These are phyloP conservation scores for Phytophthora meadii DNA, from an alignment of 352 stramenopile genomes.

Conservation along the genomic window DNA sequence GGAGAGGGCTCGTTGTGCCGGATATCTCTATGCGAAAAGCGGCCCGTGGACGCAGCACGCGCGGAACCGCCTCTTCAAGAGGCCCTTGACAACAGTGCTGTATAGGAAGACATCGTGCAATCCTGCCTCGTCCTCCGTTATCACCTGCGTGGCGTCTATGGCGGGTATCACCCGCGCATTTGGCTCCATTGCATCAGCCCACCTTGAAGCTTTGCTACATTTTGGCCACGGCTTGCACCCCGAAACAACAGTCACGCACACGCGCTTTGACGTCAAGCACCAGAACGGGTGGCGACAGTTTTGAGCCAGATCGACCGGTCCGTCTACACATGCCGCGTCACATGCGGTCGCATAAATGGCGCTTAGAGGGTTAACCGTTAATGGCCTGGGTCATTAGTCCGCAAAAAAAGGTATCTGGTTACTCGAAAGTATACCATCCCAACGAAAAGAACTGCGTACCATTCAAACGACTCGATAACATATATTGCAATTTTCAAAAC, in stretches of 20 bases:
- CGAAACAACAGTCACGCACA: neutral
- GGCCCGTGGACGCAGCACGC: neutral
- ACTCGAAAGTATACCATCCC: too few species aligned
- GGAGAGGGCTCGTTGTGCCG: conserved; percentile 1
- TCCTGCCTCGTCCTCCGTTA: conserved; percentile 8
- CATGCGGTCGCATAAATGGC: conserved; percentile 23
- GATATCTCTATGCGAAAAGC: conserved; percentile 37
- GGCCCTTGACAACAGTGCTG: too few species aligned
- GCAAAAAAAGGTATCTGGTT: too few species aligned
- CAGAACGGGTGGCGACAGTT: too few species aligned
- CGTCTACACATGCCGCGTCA: conserved; percentile 30
- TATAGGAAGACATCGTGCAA: conserved; percentile 11
- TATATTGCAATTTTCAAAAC: too few species aligned
- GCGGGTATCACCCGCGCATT: neutral
- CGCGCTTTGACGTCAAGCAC: neutral
- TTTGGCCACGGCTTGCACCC: neutral
- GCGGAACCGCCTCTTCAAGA: conserved; percentile 10
- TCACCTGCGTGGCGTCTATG: neutral
- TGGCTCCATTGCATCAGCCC: conserved; percentile 19
- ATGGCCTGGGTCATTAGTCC: too few species aligned
- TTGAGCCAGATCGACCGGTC: conserved; percentile 19
- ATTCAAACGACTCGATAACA: too few species aligned
- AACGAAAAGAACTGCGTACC: too few species aligned
- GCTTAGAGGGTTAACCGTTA: too few species aligned
- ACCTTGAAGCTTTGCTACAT: neutral